Evolutionary conservation across 2,329 filamentous ascomycete genomes (phyloP).

Genomic region (Penicillium sp.): DNA sequence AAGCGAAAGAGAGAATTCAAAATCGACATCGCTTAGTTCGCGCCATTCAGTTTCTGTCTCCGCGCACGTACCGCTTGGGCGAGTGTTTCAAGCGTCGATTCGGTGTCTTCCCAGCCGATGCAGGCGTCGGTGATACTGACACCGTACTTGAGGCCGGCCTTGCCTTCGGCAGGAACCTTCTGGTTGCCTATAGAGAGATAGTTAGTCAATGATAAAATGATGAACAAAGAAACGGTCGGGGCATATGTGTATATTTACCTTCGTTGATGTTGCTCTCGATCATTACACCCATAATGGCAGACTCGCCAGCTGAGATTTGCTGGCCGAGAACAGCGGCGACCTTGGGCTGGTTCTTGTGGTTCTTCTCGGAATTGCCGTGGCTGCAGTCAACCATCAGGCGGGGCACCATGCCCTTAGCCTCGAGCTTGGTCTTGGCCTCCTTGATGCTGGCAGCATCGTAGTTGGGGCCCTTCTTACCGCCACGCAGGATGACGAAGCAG

Average conservation of each 20-base stretch:
- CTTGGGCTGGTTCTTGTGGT: conserved; percentile 97
- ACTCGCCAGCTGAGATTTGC: conserved; percentile 84
- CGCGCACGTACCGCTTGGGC: conserved; percentile 79
- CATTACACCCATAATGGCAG: conserved; percentile 94
- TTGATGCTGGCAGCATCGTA: conserved; percentile 84
- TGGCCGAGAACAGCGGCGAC: conserved; percentile 80
- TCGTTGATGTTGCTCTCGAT: conserved; percentile 98
- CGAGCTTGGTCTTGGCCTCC: conserved; percentile 78
- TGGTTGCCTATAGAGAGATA: conserved; percentile 65
- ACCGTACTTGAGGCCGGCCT: conserved; percentile 83
- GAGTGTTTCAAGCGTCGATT: conserved; percentile 74
- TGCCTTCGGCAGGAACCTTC: conserved; percentile 87
- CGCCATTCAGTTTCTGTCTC: conserved; percentile 53
- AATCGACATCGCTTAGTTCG: conserved; percentile 17
- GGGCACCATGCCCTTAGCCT: conserved; percentile 72
- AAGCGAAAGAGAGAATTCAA: conserved; percentile 5
- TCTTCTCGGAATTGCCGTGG: conserved; percentile 93
- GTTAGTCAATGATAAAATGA: conserved; percentile 8
- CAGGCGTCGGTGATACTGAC: conserved; percentile 98
- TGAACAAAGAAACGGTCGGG: not conserved
- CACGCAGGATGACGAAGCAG: conserved; percentile 93
- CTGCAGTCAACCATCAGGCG: conserved; percentile 97
- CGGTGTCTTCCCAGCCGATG: conserved; percentile 91
- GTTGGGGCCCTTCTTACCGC: conserved; percentile 92
- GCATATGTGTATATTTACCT: conserved; percentile 68